Conservation (phyloP, 352 stramenopile genomes). For the Nothophytophthora sp. region DNA sequence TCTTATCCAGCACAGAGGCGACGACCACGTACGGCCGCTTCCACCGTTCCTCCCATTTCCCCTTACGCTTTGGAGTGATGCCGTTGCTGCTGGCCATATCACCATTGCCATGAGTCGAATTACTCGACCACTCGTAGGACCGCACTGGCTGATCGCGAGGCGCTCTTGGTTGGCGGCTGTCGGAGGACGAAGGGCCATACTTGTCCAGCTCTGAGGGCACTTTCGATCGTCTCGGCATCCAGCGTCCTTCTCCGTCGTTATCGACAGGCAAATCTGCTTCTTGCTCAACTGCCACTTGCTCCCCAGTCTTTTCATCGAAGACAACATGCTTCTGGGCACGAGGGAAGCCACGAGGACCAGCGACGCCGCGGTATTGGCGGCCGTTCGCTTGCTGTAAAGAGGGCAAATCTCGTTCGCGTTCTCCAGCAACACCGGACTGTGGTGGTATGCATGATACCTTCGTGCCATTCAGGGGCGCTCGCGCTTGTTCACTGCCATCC, state of each 20-base stretch:
- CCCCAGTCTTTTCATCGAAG: constrained; percentile 37
- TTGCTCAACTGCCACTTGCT: constrained; percentile 17
- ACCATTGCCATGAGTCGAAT: neutral
- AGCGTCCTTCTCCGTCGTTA: neutral
- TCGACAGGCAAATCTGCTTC: neutral
- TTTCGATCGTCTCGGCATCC: neutral
- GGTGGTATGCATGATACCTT: neutral
- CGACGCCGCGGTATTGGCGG: neutral
- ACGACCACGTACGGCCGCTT: constrained; percentile 83
- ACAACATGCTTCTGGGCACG: constrained; percentile 34
- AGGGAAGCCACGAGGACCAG: constrained; percentile 13
- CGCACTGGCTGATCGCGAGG: neutral
- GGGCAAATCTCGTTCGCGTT: neutral
- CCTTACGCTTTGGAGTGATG: constrained; percentile 12
- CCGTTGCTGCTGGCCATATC: neutral
- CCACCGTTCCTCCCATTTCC: constrained; percentile 61
- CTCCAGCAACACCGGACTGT: neutral
- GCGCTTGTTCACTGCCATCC: too few relatives aligned
- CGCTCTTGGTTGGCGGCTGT: constrained; percentile 1
- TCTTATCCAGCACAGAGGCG: constrained; percentile 51
- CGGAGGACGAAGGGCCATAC: constrained; percentile 46
- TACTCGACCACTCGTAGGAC: neutral
- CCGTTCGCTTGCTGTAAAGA: neutral
- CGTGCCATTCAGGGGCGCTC: too few relatives aligned
- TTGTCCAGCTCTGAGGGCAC: constrained; percentile 44